Evolutionary conservation across 2,329 filamentous ascomycete genomes (phyloP).

Genomic region (Calonectria montana): DNA sequence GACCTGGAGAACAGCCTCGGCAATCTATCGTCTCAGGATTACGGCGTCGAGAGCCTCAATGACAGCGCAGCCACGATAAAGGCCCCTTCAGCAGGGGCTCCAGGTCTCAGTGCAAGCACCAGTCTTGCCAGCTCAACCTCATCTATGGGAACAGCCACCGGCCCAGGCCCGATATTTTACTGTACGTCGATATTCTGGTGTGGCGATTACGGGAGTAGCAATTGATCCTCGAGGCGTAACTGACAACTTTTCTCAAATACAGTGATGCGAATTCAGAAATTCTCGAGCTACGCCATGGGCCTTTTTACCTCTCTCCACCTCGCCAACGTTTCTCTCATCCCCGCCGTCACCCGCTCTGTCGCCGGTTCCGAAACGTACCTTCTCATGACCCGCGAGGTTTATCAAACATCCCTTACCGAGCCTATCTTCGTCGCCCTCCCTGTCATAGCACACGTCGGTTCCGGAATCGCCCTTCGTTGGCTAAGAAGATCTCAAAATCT

Average conservation of each 20-base stretch:
- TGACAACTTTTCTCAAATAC: conserved; percentile 5
- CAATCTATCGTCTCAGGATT: conserved; percentile 26
- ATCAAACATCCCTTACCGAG: conserved; percentile 85
- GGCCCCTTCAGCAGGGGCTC: conserved; percentile 56
- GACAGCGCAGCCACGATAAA: conserved; percentile 47
- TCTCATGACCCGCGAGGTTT: conserved; percentile 90
- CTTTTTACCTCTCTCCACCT: conserved; percentile 83
- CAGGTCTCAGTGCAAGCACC: conserved; percentile 68
- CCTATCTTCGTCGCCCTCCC: conserved; percentile 83
- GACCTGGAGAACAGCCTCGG: conserved; percentile 57
- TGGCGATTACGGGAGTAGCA: background rate
- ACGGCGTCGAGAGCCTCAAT: conserved; percentile 48
- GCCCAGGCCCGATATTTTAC: conserved; percentile 81
- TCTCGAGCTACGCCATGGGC: conserved; percentile 87
- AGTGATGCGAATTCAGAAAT: conserved; percentile 77
- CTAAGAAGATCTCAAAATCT: conserved; percentile 79
- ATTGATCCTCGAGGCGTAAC: background rate
- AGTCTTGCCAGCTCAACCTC: conserved; percentile 29
- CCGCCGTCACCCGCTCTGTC: conserved; percentile 78
- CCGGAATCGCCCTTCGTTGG: conserved; percentile 81
- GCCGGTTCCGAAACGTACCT: conserved; percentile 84
- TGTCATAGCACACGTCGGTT: conserved; percentile 78
- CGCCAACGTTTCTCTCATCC: conserved; percentile 84
- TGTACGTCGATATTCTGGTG: conserved; percentile 60
- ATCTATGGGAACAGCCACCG: conserved; percentile 39